Evolutionary conservation across 148 eudicot species (phyloP), one percentile per base, ranked within the genome.

Genomic region (Nepenthes mirabilis): DNA sequence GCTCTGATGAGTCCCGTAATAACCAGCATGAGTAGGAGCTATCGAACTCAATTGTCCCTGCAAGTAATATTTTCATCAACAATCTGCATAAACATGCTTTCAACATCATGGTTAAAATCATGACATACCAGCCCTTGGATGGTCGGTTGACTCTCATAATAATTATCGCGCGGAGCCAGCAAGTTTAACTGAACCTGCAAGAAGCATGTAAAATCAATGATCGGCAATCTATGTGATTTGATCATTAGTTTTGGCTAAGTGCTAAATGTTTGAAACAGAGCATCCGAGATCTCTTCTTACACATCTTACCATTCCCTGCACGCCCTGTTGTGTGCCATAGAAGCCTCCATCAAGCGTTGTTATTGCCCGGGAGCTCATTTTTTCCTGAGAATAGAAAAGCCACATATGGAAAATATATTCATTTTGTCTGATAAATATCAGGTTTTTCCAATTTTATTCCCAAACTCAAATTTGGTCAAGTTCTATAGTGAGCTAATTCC

Each of bases 91-190:
- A 34, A 56, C 6, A 52, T 14, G 34, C 37, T 53, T 14, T 10
- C 11, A 34, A 40, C 54, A 60, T 45, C 51, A 68, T 54, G 64
- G 36, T 63, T 52, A 40, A n/a, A 12, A 69, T 14, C 14, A 63
- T 52, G 47, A 61, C 78, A 53, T 84, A 93, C 98, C 71, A 88
- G 95, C 65, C 98, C 95, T 66, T 79, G 91, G 56, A 93, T 93
- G 60, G 81, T 60, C 23, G 82, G 88, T 55, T 80, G 96, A 77
- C 73, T 77, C 56, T 83, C 87, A 64, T 82, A 88, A 69, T 83
- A 93, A 61, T 71, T 83, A 60, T 88, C 90, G 43, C 90, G 88
- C 36, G 98, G 91, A 64, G 75, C 96, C 96, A 93, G 83, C 76
- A 93, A 75, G 71, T 93, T 86, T 75, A 93, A 75, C 62, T 88